A percentile compares a stretch with the other conserved stretches of the same genome.
These are phyloP conservation scores for Thelonectria discophora DNA, from an alignment of 2,329 filamentous ascomycete genomes.

Conservation along the genomic window DNA sequence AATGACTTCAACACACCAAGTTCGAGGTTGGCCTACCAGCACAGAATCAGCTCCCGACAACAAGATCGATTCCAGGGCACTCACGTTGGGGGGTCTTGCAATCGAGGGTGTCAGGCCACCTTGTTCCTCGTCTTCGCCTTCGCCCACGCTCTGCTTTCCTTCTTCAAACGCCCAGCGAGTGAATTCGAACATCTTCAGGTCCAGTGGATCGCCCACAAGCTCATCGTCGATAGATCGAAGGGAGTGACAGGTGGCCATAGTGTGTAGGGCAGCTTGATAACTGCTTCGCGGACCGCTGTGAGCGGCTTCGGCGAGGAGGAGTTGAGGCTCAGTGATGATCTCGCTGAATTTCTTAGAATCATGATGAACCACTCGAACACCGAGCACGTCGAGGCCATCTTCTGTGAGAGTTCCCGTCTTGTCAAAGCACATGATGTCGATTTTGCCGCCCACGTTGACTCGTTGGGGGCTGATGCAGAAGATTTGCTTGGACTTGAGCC, in stretches of 20 bases:
- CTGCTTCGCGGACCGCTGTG: conserved; percentile 44
- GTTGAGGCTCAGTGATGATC: conserved; percentile 71
- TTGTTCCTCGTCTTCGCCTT: conserved; percentile 77
- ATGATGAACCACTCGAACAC: conserved; percentile 79
- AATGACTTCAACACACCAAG: conserved; percentile 91
- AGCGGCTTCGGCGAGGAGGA: conserved; percentile 60
- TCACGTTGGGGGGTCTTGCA: conserved; percentile 76
- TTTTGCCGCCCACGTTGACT: conserved; percentile 94
- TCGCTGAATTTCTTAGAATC: conserved; percentile 74
- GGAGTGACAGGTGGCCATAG: conserved; percentile 98
- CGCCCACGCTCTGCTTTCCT: conserved; percentile 73
- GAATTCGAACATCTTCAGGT: conserved; percentile 99
- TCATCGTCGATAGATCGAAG: conserved; percentile 87
- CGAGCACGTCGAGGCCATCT: conserved; percentile 92
- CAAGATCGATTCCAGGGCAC: conserved; percentile 56
- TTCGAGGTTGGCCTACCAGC: conserved; percentile 69
- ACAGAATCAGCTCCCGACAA: background rate
- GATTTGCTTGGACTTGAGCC: conserved; percentile 88
- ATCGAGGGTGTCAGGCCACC: conserved; percentile 85
- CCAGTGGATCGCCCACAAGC: conserved; percentile 90
- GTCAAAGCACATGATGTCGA: conserved; percentile 97
- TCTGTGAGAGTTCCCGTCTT: conserved; percentile 99
- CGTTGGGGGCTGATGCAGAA: conserved; percentile 98
- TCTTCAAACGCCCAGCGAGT: conserved; percentile 94
- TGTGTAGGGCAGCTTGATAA: conserved; percentile 76